Percentiles rank a stretch among this genome's conserved stretches.
Conservation (phyloP, 2,329 filamentous ascomycete genomes). For the Trichoderma semiorbis region DNA sequence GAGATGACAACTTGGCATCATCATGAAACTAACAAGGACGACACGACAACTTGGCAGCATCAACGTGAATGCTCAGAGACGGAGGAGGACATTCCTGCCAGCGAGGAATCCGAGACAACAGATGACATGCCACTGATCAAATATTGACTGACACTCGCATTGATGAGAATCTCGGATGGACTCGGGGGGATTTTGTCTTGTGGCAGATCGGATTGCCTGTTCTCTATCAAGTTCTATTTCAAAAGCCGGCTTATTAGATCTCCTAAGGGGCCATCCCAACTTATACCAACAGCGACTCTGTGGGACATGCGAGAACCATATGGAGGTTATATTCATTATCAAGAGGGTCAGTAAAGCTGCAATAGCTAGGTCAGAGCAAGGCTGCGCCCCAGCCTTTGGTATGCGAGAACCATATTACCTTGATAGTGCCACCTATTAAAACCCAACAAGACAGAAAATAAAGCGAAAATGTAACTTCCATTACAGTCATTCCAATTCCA, state of each 20-base stretch:
- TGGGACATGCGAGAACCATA: too few species aligned
- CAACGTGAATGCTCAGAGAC: not conserved
- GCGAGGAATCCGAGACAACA: not conserved
- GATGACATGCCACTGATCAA: slow-evolving; percentile 8
- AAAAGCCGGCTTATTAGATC: not conserved
- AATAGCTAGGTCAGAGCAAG: too few species aligned
- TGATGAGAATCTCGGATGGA: not conserved
- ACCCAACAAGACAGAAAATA: not conserved
- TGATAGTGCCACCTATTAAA: not conserved
- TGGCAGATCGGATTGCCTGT: not conserved
- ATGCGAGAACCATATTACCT: too few species aligned
- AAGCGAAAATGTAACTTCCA: not conserved
- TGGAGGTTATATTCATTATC: too few species aligned
- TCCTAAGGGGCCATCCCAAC: not conserved
- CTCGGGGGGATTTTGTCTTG: not conserved
- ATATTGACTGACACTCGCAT: slow-evolving; percentile 3
- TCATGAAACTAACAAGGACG: not conserved
- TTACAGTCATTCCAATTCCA: not conserved
- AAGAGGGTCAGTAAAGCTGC: too few species aligned
- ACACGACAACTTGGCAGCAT: not conserved
- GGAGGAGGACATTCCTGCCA: not conserved
- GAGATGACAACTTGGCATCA: not conserved
- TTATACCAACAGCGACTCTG: not conserved
- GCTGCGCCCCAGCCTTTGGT: too few species aligned
- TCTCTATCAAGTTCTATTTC: not conserved